A percentile compares a stretch with the other conserved stretches of the same genome.
phyloP scores from a whole-genome alignment of 345 rosid species.

The Turnera subulata region DNA sequence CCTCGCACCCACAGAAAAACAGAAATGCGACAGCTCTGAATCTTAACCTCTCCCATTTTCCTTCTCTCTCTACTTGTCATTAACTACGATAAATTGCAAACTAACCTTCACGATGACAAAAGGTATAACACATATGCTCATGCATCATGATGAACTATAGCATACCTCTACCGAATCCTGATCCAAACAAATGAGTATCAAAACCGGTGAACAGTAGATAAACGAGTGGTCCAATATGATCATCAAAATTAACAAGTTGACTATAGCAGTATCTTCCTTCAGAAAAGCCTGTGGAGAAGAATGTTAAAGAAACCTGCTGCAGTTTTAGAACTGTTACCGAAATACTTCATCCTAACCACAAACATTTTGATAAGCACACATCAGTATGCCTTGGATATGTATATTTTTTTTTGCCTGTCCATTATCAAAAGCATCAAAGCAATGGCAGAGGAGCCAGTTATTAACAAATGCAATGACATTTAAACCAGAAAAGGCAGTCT shows the following conservation, averaged over 20 bases:
- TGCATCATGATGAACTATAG: constrained; percentile 47
- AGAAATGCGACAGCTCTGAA: constrained; percentile 22
- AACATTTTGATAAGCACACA: constrained; percentile 21
- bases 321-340: constrained; percentile 50
- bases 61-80: constrained; percentile 17
- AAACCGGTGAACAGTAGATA: constrained; percentile 74
- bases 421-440: not conserved
- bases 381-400: not conserved
- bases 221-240: constrained; percentile 57
- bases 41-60: constrained; percentile 13
- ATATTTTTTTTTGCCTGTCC: not conserved
- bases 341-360: constrained; percentile 33
- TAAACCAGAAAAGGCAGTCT: not conserved
- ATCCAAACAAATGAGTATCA: constrained; percentile 73
- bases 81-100: constrained; percentile 42
- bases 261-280: constrained; percentile 85
- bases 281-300: constrained; percentile 77
- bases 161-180: constrained; percentile 84
- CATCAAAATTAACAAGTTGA: constrained; percentile 68
- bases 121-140: constrained; percentile 50
- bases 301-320: constrained; percentile 61
- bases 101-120: constrained; percentile 56
- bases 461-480: not conserved
- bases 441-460: constrained; percentile 1
- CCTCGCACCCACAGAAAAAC: constrained; percentile 36